These are phyloP conservation scores for Aspergillus incahuasiensis DNA, from an alignment of 495 filamentous ascomycete genomes.

Conservation along the genomic window DNA sequence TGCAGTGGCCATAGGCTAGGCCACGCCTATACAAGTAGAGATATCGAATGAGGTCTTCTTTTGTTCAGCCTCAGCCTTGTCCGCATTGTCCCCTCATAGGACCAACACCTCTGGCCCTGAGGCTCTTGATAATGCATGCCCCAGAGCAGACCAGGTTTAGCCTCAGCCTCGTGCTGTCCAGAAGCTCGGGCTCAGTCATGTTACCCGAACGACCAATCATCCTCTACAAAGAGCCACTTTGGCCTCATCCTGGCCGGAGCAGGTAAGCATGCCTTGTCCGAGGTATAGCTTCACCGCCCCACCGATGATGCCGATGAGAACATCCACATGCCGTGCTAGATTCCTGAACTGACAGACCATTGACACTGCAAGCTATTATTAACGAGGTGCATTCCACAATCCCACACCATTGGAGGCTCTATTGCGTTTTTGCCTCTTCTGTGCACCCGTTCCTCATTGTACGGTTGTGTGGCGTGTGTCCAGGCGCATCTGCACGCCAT, in stretches of 20 bases:
- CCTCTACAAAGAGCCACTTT: background rate
- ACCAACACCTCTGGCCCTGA: background rate
- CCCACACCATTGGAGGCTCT: conserved; percentile 2
- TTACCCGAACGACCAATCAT: background rate
- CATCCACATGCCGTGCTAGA: background rate
- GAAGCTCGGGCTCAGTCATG: background rate
- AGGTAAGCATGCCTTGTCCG: background rate
- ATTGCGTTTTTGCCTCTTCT: conserved; percentile 5
- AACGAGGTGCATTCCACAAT: background rate
- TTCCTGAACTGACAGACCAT: background rate
- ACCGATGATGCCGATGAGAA: background rate
- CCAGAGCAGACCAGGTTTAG: background rate
- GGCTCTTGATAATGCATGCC: background rate
- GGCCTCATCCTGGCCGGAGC: background rate
- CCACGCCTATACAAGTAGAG: background rate
- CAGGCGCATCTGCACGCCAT: background rate
- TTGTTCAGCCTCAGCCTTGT: background rate
- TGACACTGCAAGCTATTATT: background rate
- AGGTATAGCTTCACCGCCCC: conserved; percentile 6
- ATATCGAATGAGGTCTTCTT: background rate
- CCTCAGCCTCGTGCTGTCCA: background rate
- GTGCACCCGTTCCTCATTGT: background rate
- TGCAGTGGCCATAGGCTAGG: background rate
- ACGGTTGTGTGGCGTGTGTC: background rate
- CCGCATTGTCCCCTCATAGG: too few species aligned